Base-by-base conservation (phyloP, 352 stramenopile genomes). In the Globisporangium camurandrum region DNA sequence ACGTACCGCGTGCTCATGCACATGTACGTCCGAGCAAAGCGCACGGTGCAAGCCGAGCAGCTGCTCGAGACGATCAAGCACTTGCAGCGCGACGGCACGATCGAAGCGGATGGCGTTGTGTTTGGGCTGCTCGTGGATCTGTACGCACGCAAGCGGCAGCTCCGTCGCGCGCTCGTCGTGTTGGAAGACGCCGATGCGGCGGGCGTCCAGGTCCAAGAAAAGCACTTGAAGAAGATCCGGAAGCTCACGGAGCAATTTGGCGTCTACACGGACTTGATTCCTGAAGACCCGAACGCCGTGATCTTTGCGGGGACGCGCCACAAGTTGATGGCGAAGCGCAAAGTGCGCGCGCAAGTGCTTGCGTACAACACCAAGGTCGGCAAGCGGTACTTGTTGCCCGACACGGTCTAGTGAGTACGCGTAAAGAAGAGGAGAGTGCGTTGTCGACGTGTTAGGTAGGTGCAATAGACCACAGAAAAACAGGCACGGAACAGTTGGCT, bases 1-100 rank as follows among this genome's bases (percentile, higher is more conserved):
- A 87, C 81, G 43, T 89, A 85, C 57, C 76, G 78, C 49, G 67
- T 61, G 47, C 66, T 89, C 57, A 89, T 92, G 81, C 77, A 86
- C 46, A 89, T 92, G 81, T 89, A 80, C 43, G 66, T 73, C 26
- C 77, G 78, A 19, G 69, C 73, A 4, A 84, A 87, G 46, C 72
- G 75, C 41, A 86, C 72, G 28, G 51, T 67, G 9, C 55, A 68
- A 27, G 80, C 81, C 16, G 71, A 88, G 51, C 28, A 50, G 26
- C 54, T 88, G 51, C 40, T 88, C 17, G 56, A 72, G 14, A 61
- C 66, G 22, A 46, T 87, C 34, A 64, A 73, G 44, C 47, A 30
- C 6, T 51, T 75, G 43, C 65, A 79, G 31, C 62, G 67, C 3
- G 65, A 67, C 11, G 78, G 69, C 24, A 61, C 82, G n/a, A 14